Evolutionary conservation across 176 grass and related monocot genomes (phyloP).

Genomic region (Elymus sibiricus): DNA sequence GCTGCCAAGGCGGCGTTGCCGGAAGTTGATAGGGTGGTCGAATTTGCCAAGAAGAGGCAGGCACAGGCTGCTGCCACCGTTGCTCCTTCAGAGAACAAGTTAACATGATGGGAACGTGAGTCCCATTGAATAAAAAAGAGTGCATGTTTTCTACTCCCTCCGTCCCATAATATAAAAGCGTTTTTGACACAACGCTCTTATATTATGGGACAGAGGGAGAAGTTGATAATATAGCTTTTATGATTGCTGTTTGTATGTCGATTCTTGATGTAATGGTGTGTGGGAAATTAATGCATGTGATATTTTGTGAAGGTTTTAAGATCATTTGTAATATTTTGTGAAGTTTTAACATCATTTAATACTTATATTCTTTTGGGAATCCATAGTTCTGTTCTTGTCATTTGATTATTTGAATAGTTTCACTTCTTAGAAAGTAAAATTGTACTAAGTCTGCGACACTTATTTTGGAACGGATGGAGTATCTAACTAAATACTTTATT

Average conservation of each 20-base stretch:
- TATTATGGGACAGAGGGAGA: too few species aligned
- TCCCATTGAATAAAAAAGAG: neutral
- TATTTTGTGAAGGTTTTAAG: neutral
- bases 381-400: too few species aligned
- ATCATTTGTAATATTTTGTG: neutral
- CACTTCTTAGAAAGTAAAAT: too few species aligned
- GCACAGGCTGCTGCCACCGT: neutral
- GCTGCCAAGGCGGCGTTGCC: constrained; percentile 36
- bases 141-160: neutral
- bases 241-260: neutral
- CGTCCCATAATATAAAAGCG: too few species aligned
- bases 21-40: constrained; percentile 26
- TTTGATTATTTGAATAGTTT: too few species aligned
- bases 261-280: neutral
- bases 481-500: too few species aligned
- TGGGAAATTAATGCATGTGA: neutral
- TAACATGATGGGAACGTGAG: neutral
- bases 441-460: too few species aligned
- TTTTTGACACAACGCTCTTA: too few species aligned
- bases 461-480: too few species aligned
- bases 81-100: neutral
- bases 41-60: constrained; percentile 11
- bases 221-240: neutral
- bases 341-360: too few species aligned
- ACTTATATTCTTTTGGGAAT: too few species aligned